Conservation (phyloP, 2,329 filamentous ascomycete species). For the Cordyceps militaris region DNA sequence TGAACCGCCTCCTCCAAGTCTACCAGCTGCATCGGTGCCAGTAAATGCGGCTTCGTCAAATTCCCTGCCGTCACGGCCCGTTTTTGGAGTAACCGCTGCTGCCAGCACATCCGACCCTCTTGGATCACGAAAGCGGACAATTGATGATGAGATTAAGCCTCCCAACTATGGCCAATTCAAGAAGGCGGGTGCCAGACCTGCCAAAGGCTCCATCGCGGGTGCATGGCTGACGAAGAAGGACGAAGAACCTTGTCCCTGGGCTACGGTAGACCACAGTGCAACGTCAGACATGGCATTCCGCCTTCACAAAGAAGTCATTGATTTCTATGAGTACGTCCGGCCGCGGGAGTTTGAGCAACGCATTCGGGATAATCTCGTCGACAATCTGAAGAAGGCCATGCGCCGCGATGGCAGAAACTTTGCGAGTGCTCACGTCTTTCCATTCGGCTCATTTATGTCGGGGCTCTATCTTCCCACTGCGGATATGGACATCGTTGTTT, state of each 20-base stretch:
- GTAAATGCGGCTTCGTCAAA: neutral
- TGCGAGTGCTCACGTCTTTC: conserved; percentile 54
- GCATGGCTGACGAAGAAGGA: conserved; percentile 43
- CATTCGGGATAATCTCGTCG: conserved; percentile 65
- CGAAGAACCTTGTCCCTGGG: conserved; percentile 56
- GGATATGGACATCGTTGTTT: conserved; percentile 89
- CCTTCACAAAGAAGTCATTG: conserved; percentile 81
- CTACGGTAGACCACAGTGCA: conserved; percentile 44
- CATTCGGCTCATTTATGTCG: conserved; percentile 93
- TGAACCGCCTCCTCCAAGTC: conserved; percentile 15
- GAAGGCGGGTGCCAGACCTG: conserved; percentile 41
- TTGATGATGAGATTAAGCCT: conserved; percentile 59
- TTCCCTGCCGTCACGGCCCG: conserved; percentile 17
- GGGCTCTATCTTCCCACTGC: conserved; percentile 65
- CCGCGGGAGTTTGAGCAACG: conserved; percentile 70
- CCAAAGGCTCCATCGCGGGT: conserved; percentile 42
- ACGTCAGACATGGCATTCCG: conserved; percentile 52
- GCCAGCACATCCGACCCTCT: conserved; percentile 35
- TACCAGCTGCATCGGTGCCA: neutral
- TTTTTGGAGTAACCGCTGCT: conserved; percentile 14
- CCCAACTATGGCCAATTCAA: conserved; percentile 47
- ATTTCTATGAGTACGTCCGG: conserved; percentile 80
- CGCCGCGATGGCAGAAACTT: conserved; percentile 42
- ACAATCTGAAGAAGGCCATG: conserved; percentile 57
- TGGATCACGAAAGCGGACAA: conserved; percentile 67